Evolutionary conservation across 2,329 filamentous ascomycete genomes (phyloP).

Genomic region (Fusarium pseudograminearum): DNA sequence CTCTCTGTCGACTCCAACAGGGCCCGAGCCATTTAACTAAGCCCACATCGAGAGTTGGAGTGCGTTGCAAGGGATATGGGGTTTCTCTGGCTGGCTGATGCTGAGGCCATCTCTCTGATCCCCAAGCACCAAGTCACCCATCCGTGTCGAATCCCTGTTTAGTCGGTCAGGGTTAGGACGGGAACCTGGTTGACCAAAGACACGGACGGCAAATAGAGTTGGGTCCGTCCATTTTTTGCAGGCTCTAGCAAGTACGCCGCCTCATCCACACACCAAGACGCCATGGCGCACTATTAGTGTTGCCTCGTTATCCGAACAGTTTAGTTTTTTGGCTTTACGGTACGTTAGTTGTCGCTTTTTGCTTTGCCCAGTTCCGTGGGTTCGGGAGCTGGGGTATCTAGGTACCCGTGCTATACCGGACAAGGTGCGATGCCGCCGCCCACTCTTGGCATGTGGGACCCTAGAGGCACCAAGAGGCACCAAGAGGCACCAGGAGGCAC

Average conservation of each 20-base stretch:
- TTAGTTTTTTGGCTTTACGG: not conserved
- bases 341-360: not conserved
- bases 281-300: conserved; percentile 10
- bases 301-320: conserved; percentile 6
- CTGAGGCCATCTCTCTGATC: conserved; percentile 1
- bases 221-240: conserved; percentile 31
- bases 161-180: conserved; percentile 5
- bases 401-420: not conserved
- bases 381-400: conserved; percentile 33
- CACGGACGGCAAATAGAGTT: conserved; percentile 40
- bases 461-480: not conserved
- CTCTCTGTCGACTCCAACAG: conserved; percentile 10
- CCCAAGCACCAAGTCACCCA: not conserved
- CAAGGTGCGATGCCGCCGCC: conserved; percentile 40
- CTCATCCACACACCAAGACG: conserved; percentile 35
- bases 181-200: conserved; percentile 29
- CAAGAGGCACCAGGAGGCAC: not conserved
- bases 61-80: not conserved
- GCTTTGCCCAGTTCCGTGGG: conserved; percentile 34
- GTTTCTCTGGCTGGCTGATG: conserved; percentile 7
- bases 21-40: conserved; percentile 46
- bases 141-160: conserved; percentile 35
- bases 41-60: conserved; percentile 1
- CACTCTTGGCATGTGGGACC: conserved; percentile 39
- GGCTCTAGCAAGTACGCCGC: conserved; percentile 10